Conservation (phyloP, 106 monocot genomes). For the Acorus gramineus region DNA sequence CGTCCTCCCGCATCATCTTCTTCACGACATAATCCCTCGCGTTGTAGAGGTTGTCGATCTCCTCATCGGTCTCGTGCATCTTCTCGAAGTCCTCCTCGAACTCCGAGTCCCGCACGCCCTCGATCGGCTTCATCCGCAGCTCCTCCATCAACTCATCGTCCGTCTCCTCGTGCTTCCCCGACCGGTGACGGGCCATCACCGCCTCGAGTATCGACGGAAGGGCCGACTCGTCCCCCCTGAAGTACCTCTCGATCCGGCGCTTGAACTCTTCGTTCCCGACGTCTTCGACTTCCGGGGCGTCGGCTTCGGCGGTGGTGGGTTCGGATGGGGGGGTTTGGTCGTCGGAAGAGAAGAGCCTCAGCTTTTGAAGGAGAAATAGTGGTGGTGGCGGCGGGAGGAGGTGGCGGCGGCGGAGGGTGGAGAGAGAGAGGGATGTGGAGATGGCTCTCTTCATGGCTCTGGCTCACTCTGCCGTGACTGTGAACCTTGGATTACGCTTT, state of each 20-base stretch:
- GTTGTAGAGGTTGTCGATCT: constrained; percentile 63
- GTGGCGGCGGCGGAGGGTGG: background rate
- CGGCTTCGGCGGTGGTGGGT: background rate
- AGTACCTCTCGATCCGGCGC: constrained; percentile 45
- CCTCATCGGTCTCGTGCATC: constrained; percentile 70
- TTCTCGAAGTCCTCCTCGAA: constrained; percentile 90
- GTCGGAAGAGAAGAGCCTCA: constrained; percentile 16
- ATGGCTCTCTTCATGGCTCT: no score
- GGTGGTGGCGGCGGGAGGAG: background rate
- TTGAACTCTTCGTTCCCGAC: constrained; percentile 50
- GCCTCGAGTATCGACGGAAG: constrained; percentile 49
- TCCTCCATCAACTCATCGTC: constrained; percentile 84
- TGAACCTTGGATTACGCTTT: no score
- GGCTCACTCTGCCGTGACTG: no score
- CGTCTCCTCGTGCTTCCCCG: constrained; percentile 58
- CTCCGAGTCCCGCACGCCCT: constrained; percentile 47
- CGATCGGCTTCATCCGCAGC: constrained; percentile 39
- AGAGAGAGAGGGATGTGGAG: no score
- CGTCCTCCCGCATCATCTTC: constrained; percentile 45
- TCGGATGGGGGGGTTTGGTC: background rate
- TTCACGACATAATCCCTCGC: constrained; percentile 54
- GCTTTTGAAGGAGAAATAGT: background rate
- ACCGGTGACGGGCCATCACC: constrained; percentile 35
- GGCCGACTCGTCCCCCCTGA: constrained; percentile 45
- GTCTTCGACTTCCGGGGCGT: constrained; percentile 10